phyloP scores from a whole-genome alignment of 441 rosid genomes.

The Oxalis stricta region DNA sequence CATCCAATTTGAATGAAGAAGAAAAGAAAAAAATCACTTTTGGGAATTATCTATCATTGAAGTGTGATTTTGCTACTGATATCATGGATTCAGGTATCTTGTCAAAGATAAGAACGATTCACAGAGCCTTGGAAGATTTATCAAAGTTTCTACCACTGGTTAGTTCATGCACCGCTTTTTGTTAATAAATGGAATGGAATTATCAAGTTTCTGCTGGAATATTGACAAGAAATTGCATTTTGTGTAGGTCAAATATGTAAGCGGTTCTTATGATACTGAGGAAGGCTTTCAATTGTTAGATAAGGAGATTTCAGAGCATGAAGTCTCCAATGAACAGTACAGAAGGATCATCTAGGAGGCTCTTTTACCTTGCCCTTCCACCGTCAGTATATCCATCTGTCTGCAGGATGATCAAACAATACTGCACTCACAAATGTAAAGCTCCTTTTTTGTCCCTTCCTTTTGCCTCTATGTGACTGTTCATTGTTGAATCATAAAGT shows the following conservation, averaged over 20 bases:
- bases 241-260: conserved; percentile 78
- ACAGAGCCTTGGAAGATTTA: conserved; percentile 25
- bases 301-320: conserved; percentile 64
- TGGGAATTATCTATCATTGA: too few relatives aligned
- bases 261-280: conserved; percentile 78
- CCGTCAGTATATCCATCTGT: conserved; percentile 95
- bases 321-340: conserved; percentile 42
- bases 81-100: conserved; percentile 47
- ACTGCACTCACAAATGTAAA: conserved; percentile 86
- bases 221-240: conserved; percentile 4
- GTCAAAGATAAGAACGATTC: conserved; percentile 35
- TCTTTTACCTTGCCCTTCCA: conserved; percentile 94
- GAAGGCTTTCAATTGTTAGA: conserved; percentile 77
- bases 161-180: conserved; percentile 13
- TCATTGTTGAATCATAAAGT: background rate
- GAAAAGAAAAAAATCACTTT: too few relatives aligned
- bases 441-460: conserved; percentile 5
- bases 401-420: conserved; percentile 70
- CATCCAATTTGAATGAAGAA: background rate
- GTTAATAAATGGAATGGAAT: conserved; percentile 4
- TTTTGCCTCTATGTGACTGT: too few relatives aligned
- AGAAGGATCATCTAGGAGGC: conserved; percentile 75
- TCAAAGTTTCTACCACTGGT: conserved; percentile 80
- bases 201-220: background rate
- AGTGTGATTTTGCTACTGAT: too few relatives aligned